phyloP scores from a whole-genome alignment of 177 flowering plant genomes.

The Vitis hybrid region DNA sequence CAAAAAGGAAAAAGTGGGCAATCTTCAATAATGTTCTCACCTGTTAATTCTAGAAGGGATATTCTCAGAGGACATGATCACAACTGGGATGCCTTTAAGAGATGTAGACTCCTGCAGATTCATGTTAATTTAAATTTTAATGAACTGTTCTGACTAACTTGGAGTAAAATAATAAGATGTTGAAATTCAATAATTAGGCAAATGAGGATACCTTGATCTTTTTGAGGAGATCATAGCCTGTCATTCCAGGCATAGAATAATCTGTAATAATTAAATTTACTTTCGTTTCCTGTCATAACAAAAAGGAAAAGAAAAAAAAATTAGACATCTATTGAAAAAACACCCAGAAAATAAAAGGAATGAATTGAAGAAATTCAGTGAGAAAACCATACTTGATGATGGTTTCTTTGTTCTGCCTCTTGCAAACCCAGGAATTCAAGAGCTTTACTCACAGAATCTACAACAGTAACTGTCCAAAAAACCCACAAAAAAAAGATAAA shows the following conservation, averaged over 20 bases:
- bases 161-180: too few species aligned
- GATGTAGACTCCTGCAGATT: constrained; percentile 50
- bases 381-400: constrained; percentile 11
- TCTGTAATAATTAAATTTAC: constrained; percentile 57
- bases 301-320: not conserved
- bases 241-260: constrained; percentile 63
- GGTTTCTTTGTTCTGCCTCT: constrained; percentile 9
- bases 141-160: not conserved
- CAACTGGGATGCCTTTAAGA: constrained; percentile 67
- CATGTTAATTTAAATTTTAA: not conserved
- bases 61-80: constrained; percentile 88
- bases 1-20: not conserved
- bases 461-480: not conserved
- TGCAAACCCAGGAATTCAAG: constrained; percentile 44
- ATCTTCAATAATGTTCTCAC: constrained; percentile 13
- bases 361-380: not conserved
- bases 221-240: constrained; percentile 56
- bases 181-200: not conserved
- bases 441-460: too few species aligned
- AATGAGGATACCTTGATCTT: constrained; percentile 41
- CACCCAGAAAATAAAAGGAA: not conserved
- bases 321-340: not conserved
- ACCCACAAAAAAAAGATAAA: not conserved
- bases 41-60: constrained; percentile 64
- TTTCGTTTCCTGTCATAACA: constrained; percentile 20